Conservation (phyloP, 441 rosid genomes). For the Populus tomentosa region DNA sequence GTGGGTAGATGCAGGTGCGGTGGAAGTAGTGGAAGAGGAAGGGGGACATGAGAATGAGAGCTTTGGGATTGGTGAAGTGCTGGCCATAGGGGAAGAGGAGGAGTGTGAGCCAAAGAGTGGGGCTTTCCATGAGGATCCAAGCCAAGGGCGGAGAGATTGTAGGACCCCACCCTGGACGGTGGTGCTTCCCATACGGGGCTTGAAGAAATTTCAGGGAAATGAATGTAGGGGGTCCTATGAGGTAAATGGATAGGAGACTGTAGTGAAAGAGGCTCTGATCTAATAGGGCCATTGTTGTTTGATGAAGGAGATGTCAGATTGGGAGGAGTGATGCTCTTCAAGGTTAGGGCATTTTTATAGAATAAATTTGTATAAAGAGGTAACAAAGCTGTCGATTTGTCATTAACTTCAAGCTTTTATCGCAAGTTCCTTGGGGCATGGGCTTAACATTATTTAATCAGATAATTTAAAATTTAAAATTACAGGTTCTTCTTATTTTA, state of each 20-base stretch:
- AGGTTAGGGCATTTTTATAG: neutral
- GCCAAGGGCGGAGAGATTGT: conserved; percentile 62
- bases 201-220: conserved; percentile 57
- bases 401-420: no score
- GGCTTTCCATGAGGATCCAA: conserved; percentile 93
- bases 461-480: no score
- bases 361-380: neutral
- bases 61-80: conserved; percentile 47
- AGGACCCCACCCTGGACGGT: conserved; percentile 87
- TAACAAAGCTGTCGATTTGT: no score
- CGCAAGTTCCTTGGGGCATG: no score
- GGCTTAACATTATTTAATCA: no score
- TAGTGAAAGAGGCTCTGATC: conserved; percentile 45
- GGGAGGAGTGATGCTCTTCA: neutral
- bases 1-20: conserved; percentile 72
- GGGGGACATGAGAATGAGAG: conserved; percentile 54
- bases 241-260: conserved; percentile 46
- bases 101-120: conserved; percentile 69
- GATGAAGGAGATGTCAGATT: no score
- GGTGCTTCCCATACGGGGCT: conserved; percentile 91
- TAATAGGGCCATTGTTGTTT: conserved; percentile 21
- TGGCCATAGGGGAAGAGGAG: conserved; percentile 60
- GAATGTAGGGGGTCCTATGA: conserved; percentile 57
- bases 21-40: conserved; percentile 77
- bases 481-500: no score